Evolutionary conservation across 768 basidiomycete genomes (phyloP), one percentile per base, ranked within the genome.

Genomic region (Tulasnella sp.): DNA sequence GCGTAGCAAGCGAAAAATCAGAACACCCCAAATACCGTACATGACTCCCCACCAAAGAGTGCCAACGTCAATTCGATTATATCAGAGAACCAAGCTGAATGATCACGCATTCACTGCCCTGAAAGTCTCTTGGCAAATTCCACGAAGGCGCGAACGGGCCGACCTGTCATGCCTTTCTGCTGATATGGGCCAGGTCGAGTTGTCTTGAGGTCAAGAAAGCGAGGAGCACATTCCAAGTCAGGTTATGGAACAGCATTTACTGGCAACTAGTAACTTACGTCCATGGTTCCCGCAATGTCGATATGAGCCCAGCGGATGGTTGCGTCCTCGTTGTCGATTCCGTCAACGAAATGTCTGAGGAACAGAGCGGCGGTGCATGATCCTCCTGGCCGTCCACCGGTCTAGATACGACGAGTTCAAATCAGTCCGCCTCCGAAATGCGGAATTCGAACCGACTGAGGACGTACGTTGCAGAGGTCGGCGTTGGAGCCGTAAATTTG

Each of bases 311-410:
- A 96, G 79, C 90, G 89, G 80, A 94, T 84, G 16, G 85, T 83
- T 6, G 89, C 90, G 16, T 89, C 87, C 81, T 88, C 87, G 1
- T 87, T 85, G 82, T 93, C 91, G 77, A 91, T 89, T 4, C 92
- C 93, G 35, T 92, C 88, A 1, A 92, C 92, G 81, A 94, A 94
- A 3, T 90, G 87, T 85, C 93, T 93, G 77, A 96, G 86, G 90
- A 96, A 96, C 26, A 95, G 85, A 2, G 94, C 94, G 2, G 94
- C 95, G 0, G 94, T 96, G 84, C 89, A 90, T 75, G 89, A 86
- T 48, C 93, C 94, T 11, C 85, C 94, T 57, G 88, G 86, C 32
- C 84, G 87, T n/a, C 93, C 94, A 70, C 94, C 93, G 35, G 87
- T 89, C 91, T 93, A 80, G 6, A 72, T 57, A 35, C 74, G 46